Evolutionary conservation across 1,139 yeast genomes (phyloP).

Genomic region (Magnusiomyces tetraspermus): DNA sequence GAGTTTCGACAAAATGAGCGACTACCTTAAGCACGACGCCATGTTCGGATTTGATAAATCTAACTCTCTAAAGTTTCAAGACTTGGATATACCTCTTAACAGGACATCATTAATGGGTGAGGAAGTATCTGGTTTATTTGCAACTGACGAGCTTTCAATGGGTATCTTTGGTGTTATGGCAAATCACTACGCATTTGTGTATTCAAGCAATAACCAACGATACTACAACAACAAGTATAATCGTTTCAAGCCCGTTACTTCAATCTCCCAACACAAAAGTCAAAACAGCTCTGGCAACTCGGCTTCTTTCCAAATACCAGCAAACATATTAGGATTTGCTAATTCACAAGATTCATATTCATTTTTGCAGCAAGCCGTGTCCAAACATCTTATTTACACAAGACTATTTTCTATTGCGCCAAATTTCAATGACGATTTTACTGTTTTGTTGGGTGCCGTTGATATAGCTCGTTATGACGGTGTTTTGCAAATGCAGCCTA

Average conservation of each 20-base stretch:
- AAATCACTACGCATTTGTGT: slow-evolving; percentile 17
- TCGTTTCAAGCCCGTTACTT: neutral
- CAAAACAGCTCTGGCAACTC: no score
- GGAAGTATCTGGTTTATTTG: neutral
- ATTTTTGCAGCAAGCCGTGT: slow-evolving; percentile 9
- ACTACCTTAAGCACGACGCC: neutral
- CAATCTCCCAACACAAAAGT: neutral
- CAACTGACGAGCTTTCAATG: slow-evolving; percentile 16
- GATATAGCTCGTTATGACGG: slow-evolving; percentile 17
- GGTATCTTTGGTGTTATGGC: slow-evolving; percentile 9
- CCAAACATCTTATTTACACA: slow-evolving; percentile 7
- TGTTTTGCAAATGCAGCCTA: slow-evolving; percentile 20
- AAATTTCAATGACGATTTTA: slow-evolving; percentile 13
- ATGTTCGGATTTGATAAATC: neutral
- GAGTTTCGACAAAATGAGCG: neutral
- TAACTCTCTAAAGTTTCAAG: neutral
- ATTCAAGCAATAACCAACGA: slow-evolving; percentile 14
- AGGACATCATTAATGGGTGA: neutral
- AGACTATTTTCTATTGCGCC: slow-evolving; percentile 18
- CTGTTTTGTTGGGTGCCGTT: slow-evolving; percentile 21
- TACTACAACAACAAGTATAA: slow-evolving; percentile 7
- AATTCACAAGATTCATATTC: slow-evolving; percentile 8
- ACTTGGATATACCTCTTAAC: neutral
- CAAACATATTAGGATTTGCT: slow-evolving; percentile 22
- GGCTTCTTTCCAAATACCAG: slow-evolving; percentile 10